These are phyloP conservation scores for Talaromyces proteolyticus DNA, from an alignment of 495 filamentous ascomycete species.

Conservation along the genomic window DNA sequence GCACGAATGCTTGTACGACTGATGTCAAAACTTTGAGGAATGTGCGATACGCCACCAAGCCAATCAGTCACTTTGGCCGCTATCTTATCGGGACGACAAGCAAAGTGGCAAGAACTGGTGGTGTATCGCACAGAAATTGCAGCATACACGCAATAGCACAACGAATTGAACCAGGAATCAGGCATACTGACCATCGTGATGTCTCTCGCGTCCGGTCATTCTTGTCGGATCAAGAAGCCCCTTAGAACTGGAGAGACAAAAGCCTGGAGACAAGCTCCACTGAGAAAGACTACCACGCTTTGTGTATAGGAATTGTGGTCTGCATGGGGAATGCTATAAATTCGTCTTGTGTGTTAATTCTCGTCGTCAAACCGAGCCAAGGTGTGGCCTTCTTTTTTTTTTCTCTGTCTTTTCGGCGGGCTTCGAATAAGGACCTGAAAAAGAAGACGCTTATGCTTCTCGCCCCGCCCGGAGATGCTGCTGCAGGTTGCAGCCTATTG, in stretches of 20 bases:
- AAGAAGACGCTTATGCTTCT: too few relatives aligned
- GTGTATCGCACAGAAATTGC: too few relatives aligned
- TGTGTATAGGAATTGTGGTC: background rate
- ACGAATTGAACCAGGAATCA: too few relatives aligned
- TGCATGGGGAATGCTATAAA: conserved; percentile 2
- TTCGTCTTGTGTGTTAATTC: background rate
- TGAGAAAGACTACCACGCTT: conserved; percentile 2
- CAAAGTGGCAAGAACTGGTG: background rate
- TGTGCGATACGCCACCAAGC: background rate
- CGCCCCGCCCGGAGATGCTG: too few relatives aligned
- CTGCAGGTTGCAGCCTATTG: too few relatives aligned
- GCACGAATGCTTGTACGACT: background rate
- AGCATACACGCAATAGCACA: too few relatives aligned
- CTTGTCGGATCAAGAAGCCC: background rate
- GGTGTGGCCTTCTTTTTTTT: too few relatives aligned
- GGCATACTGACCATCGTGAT: conserved; percentile 7
- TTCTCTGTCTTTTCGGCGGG: too few relatives aligned
- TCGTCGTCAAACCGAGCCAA: too few relatives aligned
- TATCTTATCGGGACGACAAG: background rate
- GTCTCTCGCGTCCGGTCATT: conserved; percentile 6
- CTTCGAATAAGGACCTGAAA: too few relatives aligned
- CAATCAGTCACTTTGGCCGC: background rate
- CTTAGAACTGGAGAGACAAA: background rate
- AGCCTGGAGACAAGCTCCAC: conserved; percentile 5
- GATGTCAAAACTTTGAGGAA: background rate